Percentiles rank a stretch among this genome's conserved stretches.
These are phyloP conservation scores for Hypoxylon rubiginosum DNA, from an alignment of 2,329 filamentous ascomycete species.

Conservation along the genomic window DNA sequence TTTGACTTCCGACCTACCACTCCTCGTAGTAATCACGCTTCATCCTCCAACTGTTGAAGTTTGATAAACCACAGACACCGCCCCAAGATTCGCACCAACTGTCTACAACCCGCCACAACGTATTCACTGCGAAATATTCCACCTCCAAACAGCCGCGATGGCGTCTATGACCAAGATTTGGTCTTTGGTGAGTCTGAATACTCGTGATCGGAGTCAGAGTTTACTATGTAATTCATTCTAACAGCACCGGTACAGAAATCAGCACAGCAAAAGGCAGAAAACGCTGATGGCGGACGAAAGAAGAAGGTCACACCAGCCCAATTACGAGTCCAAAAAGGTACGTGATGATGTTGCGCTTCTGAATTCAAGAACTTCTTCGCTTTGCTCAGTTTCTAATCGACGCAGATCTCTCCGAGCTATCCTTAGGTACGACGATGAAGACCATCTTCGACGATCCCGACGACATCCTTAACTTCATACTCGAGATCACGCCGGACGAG, in stretches of 20 bases:
- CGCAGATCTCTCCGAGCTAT: conserved; percentile 85
- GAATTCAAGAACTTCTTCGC: not conserved
- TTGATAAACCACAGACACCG: not conserved
- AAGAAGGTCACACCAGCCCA: conserved; percentile 99
- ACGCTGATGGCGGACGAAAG: conserved; percentile 87
- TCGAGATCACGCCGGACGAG: conserved; percentile 88
- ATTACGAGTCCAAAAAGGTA: conserved; percentile 95
- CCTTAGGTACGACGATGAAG: conserved; percentile 83
- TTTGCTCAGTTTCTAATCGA: not conserved
- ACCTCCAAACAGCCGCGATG: conserved; percentile 72
- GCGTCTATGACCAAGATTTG: conserved; percentile 84
- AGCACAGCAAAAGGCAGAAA: conserved; percentile 94
- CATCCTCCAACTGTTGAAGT: not conserved
- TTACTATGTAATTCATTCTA: conserved; percentile 8
- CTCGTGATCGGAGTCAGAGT: not conserved
- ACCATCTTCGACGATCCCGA: conserved; percentile 85
- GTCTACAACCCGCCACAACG: conserved; percentile 11
- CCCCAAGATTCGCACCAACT: not conserved
- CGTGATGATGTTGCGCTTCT: conserved; percentile 17
- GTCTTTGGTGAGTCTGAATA: conserved; percentile 82
- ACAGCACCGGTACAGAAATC: conserved; percentile 75
- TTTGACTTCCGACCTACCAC: too few species aligned
- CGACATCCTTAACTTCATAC: conserved; percentile 86
- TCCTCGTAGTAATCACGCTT: not conserved
- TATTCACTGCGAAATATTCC: not conserved